These are phyloP conservation scores for Nigrospora oryzae DNA, from an alignment of 2,329 filamentous ascomycete species.

Conservation along the genomic window DNA sequence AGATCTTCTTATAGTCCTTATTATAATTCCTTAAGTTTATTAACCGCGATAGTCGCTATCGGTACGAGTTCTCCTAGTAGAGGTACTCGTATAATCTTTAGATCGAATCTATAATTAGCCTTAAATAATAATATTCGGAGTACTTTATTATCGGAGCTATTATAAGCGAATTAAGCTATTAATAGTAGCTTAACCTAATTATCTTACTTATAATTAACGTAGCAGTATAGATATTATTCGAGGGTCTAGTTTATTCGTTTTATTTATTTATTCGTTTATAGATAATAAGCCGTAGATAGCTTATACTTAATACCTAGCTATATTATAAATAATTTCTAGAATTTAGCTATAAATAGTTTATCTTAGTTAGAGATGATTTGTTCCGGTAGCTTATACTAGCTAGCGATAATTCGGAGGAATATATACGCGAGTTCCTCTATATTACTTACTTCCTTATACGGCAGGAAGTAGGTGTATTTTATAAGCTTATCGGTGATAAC, in stretches of 20 bases:
- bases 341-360: slow-evolving; percentile 1
- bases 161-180: slow-evolving; percentile 5
- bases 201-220: slow-evolving; percentile 4
- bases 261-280: slow-evolving; percentile 3
- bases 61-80: background rate
- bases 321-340: slow-evolving; percentile 1
- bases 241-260: slow-evolving; percentile 3
- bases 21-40: background rate
- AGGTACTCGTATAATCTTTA: background rate
- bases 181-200: slow-evolving; percentile 4
- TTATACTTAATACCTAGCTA: background rate
- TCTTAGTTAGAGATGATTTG: background rate
- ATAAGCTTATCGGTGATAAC: background rate
- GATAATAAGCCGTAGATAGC: slow-evolving; percentile 2
- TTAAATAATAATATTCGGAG: background rate
- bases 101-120: background rate
- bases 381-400: background rate
- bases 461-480: background rate
- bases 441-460: background rate
- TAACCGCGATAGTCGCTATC: background rate
- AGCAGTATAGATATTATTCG: slow-evolving; percentile 5
- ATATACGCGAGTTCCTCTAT: background rate
- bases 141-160: slow-evolving; percentile 2
- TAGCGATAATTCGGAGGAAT: background rate
- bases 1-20: background rate